Evolutionary conservation across 1,284 basidiomycete species (phyloP).

Genomic region (Vanrija sp.): DNA sequence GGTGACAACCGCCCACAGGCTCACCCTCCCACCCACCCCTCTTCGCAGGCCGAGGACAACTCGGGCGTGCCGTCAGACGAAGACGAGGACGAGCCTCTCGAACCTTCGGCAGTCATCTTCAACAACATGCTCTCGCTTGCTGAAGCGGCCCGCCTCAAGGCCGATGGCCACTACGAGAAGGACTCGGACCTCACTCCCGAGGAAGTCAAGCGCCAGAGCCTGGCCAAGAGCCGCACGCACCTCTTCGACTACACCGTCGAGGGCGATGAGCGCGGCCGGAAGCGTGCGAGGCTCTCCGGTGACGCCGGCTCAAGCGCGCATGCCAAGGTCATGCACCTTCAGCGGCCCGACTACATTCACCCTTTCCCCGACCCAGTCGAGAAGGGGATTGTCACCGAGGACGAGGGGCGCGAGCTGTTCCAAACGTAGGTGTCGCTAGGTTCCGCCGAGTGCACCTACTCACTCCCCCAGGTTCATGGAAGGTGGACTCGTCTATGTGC

Average conservation of each 20-base stretch:
- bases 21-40: background rate
- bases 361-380: slow-evolving; percentile 36
- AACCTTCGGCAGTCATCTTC: slow-evolving; percentile 26
- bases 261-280: background rate
- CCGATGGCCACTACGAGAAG: slow-evolving; percentile 22
- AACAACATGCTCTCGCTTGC: slow-evolving; percentile 46
- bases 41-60: background rate
- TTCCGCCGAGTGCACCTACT: slow-evolving; percentile 4
- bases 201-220: slow-evolving; percentile 2
- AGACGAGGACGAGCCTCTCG: slow-evolving; percentile 31
- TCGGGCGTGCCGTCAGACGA: slow-evolving; percentile 26
- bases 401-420: slow-evolving; percentile 72
- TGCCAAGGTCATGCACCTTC: slow-evolving; percentile 13
- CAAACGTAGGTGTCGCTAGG: slow-evolving; percentile 51
- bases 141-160: slow-evolving; percentile 43
- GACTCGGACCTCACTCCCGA: background rate
- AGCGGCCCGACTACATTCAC: slow-evolving; percentile 28
- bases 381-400: slow-evolving; percentile 63
- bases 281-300: slow-evolving; percentile 3
- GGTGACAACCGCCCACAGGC: background rate
- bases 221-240: background rate
- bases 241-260: slow-evolving; percentile 15
- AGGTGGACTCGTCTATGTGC: slow-evolving; percentile 77
- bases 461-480: slow-evolving; percentile 57
- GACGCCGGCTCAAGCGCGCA: slow-evolving; percentile 9